Evolutionary conservation across 495 filamentous ascomycete species (phyloP), one percentile per base, ranked within the genome.

Genomic region (Astrocystis sublimbata): DNA sequence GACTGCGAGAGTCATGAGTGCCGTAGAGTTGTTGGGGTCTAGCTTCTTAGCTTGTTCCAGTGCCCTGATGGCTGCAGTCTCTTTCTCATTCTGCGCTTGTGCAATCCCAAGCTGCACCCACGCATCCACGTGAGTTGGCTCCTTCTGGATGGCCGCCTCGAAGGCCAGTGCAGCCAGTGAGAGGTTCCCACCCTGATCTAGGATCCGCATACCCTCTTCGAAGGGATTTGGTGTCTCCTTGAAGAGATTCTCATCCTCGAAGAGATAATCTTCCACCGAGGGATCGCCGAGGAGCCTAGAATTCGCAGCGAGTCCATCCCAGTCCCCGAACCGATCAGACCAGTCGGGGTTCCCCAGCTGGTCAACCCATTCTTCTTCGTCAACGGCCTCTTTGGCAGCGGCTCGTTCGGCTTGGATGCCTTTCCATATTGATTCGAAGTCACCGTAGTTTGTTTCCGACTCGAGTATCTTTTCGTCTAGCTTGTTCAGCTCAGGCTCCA

Each of bases 61-160:
- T 4, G 96, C 94, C n/a, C 94, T 89, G 65, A 98, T 97, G n/a
- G 96, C 96, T 5, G 94, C 94, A 4, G 91, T 85, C 71, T 98
- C 94, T 76, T 98, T 98, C 71, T 98, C 94, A 75, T 98, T 98
- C 75, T 97, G 94, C 4, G 96, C 96, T 76, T 98, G 94, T 28
- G 92, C 89, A 53, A 85, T 84, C 63, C 94, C 96, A 40, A 98
- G 85, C 69, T 91, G 87, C 9, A 90, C 89, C 94, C 96, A 98
- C 0, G 94, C 94, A 26, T 93, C 90, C 35, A 93, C 84, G 75
- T 97, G 93, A 49, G 89, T 79, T 0, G 91, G 85, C 62, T 96
- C 85, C 76, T 92, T 91, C 72, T 97, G 92, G 2, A 92, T 92
- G 1, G 94, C 96, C 17, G 94, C 91, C 76, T 98, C 94, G 65